Conservation (phyloP, 495 filamentous ascomycete genomes). For the Neurospora intermedia region DNA sequence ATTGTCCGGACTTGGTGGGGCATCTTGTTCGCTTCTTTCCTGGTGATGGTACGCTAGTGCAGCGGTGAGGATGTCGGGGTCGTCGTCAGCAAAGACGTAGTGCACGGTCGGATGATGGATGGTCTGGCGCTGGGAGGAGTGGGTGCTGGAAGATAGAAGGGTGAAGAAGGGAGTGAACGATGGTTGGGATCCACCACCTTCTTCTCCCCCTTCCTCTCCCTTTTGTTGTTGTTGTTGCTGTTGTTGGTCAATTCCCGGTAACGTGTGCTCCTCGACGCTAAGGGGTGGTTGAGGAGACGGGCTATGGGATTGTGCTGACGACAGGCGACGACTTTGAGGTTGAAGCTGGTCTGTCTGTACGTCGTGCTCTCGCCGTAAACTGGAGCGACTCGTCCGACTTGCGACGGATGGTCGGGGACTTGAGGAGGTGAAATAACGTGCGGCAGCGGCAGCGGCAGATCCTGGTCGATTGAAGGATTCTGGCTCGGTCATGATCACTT, state of each 20-base stretch:
- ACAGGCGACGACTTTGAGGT: slow-evolving; percentile 7
- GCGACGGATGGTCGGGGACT: slow-evolving; percentile 21
- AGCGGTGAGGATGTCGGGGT: slow-evolving; percentile 50
- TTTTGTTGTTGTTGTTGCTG: slow-evolving; percentile 2
- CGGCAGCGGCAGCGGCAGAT: slow-evolving; percentile 16
- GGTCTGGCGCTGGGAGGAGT: slow-evolving; percentile 22
- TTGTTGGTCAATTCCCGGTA: background rate
- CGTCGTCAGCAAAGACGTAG: slow-evolving; percentile 84
- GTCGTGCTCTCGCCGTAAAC: slow-evolving; percentile 19
- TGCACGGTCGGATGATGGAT: slow-evolving; percentile 70
- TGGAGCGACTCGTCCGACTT: slow-evolving; percentile 18
- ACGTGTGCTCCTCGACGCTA: background rate
- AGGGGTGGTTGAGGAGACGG: slow-evolving; percentile 6
- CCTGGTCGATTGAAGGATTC: slow-evolving; percentile 12
- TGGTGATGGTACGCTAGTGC: slow-evolving; percentile 31
- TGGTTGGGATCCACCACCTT: slow-evolving; percentile 12
- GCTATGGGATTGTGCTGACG: slow-evolving; percentile 8
- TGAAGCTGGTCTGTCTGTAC: slow-evolving; percentile 6
- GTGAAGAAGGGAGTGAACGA: slow-evolving; percentile 57
- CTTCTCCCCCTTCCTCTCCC: background rate
- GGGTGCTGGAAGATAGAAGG: slow-evolving; percentile 41
- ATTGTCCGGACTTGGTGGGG: slow-evolving; percentile 1
- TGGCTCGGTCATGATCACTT: slow-evolving; percentile 14
- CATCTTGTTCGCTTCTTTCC: slow-evolving; percentile 5
- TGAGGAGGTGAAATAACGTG: slow-evolving; percentile 7